Evolutionary conservation across 495 filamentous ascomycete genomes (phyloP), one percentile per base, ranked within the genome.

Genomic region (Annulohypoxylon stygium): DNA sequence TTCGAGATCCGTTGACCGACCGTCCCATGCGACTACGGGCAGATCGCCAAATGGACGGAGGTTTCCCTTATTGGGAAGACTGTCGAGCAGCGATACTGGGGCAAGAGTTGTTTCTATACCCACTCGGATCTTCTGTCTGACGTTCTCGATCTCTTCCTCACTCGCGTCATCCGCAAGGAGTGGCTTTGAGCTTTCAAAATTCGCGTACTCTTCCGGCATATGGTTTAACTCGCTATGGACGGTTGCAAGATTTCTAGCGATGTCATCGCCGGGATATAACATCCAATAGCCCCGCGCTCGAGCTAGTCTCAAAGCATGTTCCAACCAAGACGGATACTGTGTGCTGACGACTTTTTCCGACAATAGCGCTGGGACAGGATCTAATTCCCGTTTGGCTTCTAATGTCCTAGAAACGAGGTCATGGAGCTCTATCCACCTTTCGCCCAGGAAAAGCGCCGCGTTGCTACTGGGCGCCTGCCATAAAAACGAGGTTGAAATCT

Each of bases 401-500:
- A 94, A 74, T 2, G 88, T 82, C 18, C 84, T 81, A 6, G 88
- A 86, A 3, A 95, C 86, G 57, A 95, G 93, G 14, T 87, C 86
- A 75, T 97, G 92, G 14, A 97, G 85, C 68, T 95, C 92, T 16
- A 85, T 81, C 94, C 94, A 97, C 76, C 91, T 93, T 37, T 93
- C 89, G 23, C 93, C 93, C 59, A 93, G 91, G 78, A 92, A 93
- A 14, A 97, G 84, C 10, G 90, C 88, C 1, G 93, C 93, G 73
- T 94, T 91, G 75, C 89, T 91, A 76, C 90, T 91, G 18, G 93
- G 94, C 43, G 91, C 88, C 81, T 97, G 91, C 91, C 92, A 97
- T 3, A 95, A 82, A 71, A 95, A 95, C 0, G 90, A 86, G 0
- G 88, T 85, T 3, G 84, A 58, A 12, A 68, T 71, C 5, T 83